These are phyloP conservation scores for Rhizopogon vulgaris DNA, from an alignment of 768 basidiomycete genomes.

Conservation along the genomic window DNA sequence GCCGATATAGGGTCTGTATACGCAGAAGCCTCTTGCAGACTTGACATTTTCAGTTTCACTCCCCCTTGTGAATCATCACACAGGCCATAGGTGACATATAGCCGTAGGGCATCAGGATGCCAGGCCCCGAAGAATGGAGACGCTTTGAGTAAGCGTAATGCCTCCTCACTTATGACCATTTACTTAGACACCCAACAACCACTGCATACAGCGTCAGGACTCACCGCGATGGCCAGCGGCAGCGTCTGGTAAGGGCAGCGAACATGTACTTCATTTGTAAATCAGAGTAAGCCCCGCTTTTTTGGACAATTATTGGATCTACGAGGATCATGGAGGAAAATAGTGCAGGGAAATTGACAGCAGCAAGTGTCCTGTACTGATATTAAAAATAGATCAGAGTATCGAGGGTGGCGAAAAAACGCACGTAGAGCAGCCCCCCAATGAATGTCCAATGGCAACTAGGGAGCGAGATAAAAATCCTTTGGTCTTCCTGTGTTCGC, in stretches of 20 bases:
- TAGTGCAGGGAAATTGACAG: constrained; percentile 53
- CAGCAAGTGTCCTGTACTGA: constrained; percentile 51
- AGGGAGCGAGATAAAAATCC: constrained; percentile 54
- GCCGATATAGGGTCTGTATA: constrained; percentile 41
- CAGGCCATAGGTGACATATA: constrained; percentile 58
- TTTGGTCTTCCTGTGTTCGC: constrained; percentile 31
- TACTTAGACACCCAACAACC: background rate
- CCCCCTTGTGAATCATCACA: constrained; percentile 27
- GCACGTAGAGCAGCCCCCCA: constrained; percentile 74
- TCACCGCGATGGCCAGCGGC: constrained; percentile 59
- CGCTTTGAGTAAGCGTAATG: constrained; percentile 38
- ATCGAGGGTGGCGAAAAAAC: constrained; percentile 21
- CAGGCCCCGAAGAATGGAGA: constrained; percentile 67
- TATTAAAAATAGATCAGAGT: background rate
- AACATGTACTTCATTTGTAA: constrained; percentile 11
- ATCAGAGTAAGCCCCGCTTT: background rate
- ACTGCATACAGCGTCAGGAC: constrained; percentile 6
- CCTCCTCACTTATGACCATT: constrained; percentile 46
- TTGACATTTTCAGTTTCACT: constrained; percentile 59
- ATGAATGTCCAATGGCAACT: constrained; percentile 75
- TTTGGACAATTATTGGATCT: constrained; percentile 63
- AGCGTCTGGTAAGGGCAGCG: constrained; percentile 53
- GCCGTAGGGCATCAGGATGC: constrained; percentile 55
- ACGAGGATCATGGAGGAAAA: constrained; percentile 70
- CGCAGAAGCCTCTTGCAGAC: constrained; percentile 56